Base-by-base conservation (phyloP, 805 yeast genomes). In the Nakazawaea laoshanensis region DNA sequence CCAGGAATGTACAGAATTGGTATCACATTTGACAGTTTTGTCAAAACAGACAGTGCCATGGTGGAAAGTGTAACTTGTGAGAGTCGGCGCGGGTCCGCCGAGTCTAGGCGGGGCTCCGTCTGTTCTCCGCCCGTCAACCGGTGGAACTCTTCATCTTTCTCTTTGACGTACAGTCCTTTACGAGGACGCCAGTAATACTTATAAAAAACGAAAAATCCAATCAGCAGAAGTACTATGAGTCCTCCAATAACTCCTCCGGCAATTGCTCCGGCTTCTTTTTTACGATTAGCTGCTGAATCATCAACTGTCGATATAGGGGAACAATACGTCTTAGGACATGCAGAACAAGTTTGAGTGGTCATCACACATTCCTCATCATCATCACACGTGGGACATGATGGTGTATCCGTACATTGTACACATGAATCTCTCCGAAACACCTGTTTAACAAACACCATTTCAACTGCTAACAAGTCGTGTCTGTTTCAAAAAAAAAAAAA, bases 1-100 rank as follows among this genome's bases (percentile, higher is more conserved):
- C 96, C 96, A 0, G 96, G 97, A 39, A 88, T 84, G 50, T 87
- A 88, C 3, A 95, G 95, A 37, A 89, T 80, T 13, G 95, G 95
- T 40, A 88, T 69, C 42, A 88, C 77, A 53, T 88, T 87, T 10
- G 94, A 82, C 4, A 94, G 94, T 45, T 80, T 74, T 8, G 92
- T 78, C 30, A 78, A 64, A 10, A 78, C 71, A 5, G 87, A 71
- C 19, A 82, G 70, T 7, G 88, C 81, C 50, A 46, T 35, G 28
- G 56, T 52, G 4, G 51, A 39, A 17, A 45, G 43, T 25, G 59
- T 53, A 10, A 47, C 50, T 33, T 54, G 53, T 12, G 55, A 46
- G 32, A 41, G 25, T 37, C 55, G 46, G 33, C 24, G 14, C 16
- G 23, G 6, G 11, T 28, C 14, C 16, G 12, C n/a, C n/a, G 5